Conservation (phyloP, 2,329 filamentous ascomycete species). For the Colletotrichum phormii region DNA sequence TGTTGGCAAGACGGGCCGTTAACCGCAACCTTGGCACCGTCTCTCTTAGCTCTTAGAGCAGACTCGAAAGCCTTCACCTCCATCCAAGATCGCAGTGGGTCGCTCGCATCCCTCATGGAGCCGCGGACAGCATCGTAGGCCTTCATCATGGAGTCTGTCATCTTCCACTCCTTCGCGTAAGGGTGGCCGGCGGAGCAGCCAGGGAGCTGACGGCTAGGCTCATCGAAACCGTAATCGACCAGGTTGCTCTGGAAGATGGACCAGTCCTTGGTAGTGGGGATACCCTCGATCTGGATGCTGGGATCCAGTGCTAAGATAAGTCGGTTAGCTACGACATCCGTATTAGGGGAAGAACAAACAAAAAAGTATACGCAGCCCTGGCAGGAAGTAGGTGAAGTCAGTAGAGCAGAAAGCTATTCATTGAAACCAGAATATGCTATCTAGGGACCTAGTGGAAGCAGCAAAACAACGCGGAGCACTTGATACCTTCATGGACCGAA, state of each 20-base stretch:
- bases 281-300: background rate
- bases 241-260: constrained; percentile 31
- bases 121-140: constrained; percentile 50
- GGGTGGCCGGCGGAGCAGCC: constrained; percentile 34
- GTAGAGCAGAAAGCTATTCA: background rate
- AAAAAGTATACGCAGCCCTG: background rate
- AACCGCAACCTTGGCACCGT: background rate
- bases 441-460: background rate
- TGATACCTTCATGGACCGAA: constrained; percentile 12
- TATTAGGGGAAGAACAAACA: too few relatives aligned
- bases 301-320: background rate
- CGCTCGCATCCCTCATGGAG: constrained; percentile 38
- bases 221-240: constrained; percentile 23
- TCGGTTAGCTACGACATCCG: background rate
- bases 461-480: background rate
- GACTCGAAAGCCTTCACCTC: constrained; percentile 30
- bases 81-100: constrained; percentile 45
- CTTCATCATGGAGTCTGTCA: constrained; percentile 43
- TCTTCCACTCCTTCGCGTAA: constrained; percentile 36
- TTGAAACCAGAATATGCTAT: background rate
- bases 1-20: background rate
- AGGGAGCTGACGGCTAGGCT: constrained; percentile 23
- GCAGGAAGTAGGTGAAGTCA: background rate
- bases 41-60: background rate
- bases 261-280: constrained; percentile 26